These are phyloP conservation scores for Psilocybe mexicana DNA, from an alignment of 1,284 basidiomycete genomes.

Conservation along the genomic window DNA sequence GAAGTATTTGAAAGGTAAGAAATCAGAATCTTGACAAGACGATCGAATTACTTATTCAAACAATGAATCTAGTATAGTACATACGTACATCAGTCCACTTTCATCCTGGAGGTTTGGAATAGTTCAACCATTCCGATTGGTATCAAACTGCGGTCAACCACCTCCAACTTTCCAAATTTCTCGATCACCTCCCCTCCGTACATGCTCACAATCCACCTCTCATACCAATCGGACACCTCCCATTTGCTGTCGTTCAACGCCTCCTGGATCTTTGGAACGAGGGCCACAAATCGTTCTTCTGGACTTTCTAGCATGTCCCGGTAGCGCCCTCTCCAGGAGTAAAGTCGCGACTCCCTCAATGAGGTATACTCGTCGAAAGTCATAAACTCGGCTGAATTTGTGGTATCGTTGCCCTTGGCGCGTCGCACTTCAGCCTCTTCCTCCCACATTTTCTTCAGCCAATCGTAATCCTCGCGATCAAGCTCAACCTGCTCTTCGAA, in stretches of 20 bases:
- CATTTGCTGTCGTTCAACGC: constrained; percentile 18
- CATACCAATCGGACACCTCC: constrained; percentile 30
- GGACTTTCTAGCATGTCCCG: constrained; percentile 28
- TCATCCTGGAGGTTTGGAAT: constrained; percentile 40
- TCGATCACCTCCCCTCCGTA: constrained; percentile 43
- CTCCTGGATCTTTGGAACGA: constrained; percentile 29
- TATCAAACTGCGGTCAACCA: constrained; percentile 43
- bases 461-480: constrained; percentile 26
- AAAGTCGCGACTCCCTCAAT: constrained; percentile 32
- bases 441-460: constrained; percentile 31
- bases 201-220: constrained; percentile 39
- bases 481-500: constrained; percentile 24
- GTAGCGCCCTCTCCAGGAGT: constrained; percentile 33
- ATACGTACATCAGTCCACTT: constrained; percentile 36
- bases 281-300: constrained; percentile 7
- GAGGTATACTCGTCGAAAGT: constrained; percentile 34
- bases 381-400: constrained; percentile 29
- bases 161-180: constrained; percentile 42
- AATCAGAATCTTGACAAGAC: too few relatives aligned
- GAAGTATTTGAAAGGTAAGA: too few relatives aligned
- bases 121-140: constrained; percentile 45
- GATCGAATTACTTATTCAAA: too few relatives aligned
- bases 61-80: too few relatives aligned
- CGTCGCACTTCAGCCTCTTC: constrained; percentile 8
- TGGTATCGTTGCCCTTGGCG: background rate